phyloP scores from a whole-genome alignment of 805 yeast species.

The Ogataea henricii region DNA sequence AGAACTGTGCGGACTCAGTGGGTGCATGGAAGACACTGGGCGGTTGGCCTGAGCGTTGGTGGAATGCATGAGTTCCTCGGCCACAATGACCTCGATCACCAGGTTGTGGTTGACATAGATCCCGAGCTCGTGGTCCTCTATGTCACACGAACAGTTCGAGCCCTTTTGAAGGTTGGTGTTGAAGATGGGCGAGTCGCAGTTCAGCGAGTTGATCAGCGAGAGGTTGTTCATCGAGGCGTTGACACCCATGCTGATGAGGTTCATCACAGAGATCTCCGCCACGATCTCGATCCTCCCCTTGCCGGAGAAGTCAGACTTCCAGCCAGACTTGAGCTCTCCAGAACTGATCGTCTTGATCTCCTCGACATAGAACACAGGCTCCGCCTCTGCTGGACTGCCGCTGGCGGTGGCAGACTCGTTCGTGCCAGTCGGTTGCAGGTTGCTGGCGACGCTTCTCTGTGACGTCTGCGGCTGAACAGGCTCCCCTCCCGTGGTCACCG shows the following conservation, averaged over 20 bases:
- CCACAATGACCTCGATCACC: conserved; percentile 87
- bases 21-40: conserved; percentile 22
- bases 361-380: conserved; percentile 52
- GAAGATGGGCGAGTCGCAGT: conserved; percentile 35
- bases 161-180: conserved; percentile 26
- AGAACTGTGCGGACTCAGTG: conserved; percentile 9
- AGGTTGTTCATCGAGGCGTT: conserved; percentile 32
- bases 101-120: conserved; percentile 73
- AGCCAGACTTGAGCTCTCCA: conserved; percentile 86
- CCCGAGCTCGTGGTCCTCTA: conserved; percentile 80
- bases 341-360: conserved; percentile 72
- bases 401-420: neutral
- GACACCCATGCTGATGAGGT: conserved; percentile 54
- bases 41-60: conserved; percentile 23
- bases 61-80: conserved; percentile 72
- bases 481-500: conserved; percentile 19
- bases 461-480: conserved; percentile 16
- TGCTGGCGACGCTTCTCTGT: conserved; percentile 8
- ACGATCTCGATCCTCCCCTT: conserved; percentile 79
- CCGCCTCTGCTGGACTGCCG: neutral
- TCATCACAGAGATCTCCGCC: conserved; percentile 65
- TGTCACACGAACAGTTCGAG: conserved; percentile 72
- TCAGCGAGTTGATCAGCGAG: conserved; percentile 34
- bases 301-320: conserved; percentile 89
- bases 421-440: conserved; percentile 2